Evolutionary conservation across 129 eudicot species (phyloP).

Genomic region (Flaveria linearis): DNA sequence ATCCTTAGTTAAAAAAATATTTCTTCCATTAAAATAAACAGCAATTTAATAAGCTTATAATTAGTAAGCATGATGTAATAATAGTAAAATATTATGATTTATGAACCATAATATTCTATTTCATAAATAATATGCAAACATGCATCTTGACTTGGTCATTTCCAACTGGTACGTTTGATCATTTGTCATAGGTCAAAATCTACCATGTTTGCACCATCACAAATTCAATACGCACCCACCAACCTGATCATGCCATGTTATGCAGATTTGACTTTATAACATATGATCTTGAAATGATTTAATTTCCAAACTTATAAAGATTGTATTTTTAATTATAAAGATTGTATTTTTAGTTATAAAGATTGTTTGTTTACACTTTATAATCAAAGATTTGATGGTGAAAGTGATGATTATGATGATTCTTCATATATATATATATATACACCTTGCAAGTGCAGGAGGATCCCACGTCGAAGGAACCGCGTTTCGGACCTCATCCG

Average conservation of each 20-base stretch:
- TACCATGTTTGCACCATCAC: conserved; percentile 32
- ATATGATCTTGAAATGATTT: not conserved
- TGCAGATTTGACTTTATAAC: conserved; percentile 16
- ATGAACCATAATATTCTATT: not conserved
- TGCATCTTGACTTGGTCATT: conserved; percentile 39
- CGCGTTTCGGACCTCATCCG: conserved; percentile 65
- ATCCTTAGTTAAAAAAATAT: conserved; percentile 23
- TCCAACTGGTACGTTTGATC: conserved; percentile 25
- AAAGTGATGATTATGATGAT: not conserved
- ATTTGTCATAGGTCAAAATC: conserved; percentile 32
- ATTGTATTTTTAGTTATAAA: no score
- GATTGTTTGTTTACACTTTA: not conserved
- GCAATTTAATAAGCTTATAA: not conserved
- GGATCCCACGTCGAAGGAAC: conserved; percentile 96
- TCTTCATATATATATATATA: not conserved
- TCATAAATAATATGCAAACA: not conserved
- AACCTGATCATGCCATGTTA: conserved; percentile 26
- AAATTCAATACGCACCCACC: conserved; percentile 35
- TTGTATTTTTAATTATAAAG: not conserved
- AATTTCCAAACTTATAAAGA: not conserved
- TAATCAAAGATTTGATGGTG: not conserved
- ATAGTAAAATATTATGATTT: not conserved
- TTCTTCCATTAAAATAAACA: not conserved
- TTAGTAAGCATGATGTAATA: conserved; percentile 16
- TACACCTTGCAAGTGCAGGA: conserved; percentile 86